phyloP scores from a whole-genome alignment of 2,329 filamentous ascomycete species.

The Pseudogymnoascus sp. region DNA sequence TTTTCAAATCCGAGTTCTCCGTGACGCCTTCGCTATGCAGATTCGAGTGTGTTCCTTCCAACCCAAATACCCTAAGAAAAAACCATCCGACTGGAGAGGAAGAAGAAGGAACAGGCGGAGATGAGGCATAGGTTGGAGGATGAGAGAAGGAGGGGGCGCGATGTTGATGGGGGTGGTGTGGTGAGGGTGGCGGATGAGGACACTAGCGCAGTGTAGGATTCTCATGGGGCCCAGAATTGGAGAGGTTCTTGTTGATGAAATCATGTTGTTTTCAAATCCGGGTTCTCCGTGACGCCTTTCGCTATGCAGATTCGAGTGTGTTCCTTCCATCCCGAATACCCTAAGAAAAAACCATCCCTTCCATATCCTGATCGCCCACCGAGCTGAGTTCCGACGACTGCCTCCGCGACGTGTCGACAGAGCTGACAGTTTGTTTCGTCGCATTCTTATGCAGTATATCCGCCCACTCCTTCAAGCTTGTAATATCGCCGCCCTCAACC shows the following conservation, averaged over 20 bases:
- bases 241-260: neutral
- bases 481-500: conserved; percentile 67
- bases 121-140: conserved; percentile 23
- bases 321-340: neutral
- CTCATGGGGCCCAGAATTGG: neutral
- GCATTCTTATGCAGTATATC: conserved; percentile 29
- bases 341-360: conserved; percentile 25
- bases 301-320: conserved; percentile 20
- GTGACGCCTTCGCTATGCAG: conserved; percentile 27
- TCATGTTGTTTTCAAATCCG: neutral
- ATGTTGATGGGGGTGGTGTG: conserved; percentile 25
- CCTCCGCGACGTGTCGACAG: conserved; percentile 19
- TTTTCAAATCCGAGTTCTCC: conserved; percentile 9
- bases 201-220: conserved; percentile 18
- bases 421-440: conserved; percentile 10
- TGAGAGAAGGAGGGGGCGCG: conserved; percentile 18
- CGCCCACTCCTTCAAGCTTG: conserved; percentile 60
- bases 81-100: conserved; percentile 26
- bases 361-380: conserved; percentile 25
- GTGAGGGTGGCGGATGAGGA: conserved; percentile 24
- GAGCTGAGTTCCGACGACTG: conserved; percentile 27
- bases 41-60: neutral
- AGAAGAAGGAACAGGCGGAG: conserved; percentile 27
- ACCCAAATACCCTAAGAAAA: conserved; percentile 16
- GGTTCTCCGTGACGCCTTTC: conserved; percentile 22